Base-by-base conservation (phyloP, 805 yeast species). In the Candida koratica region DNA sequence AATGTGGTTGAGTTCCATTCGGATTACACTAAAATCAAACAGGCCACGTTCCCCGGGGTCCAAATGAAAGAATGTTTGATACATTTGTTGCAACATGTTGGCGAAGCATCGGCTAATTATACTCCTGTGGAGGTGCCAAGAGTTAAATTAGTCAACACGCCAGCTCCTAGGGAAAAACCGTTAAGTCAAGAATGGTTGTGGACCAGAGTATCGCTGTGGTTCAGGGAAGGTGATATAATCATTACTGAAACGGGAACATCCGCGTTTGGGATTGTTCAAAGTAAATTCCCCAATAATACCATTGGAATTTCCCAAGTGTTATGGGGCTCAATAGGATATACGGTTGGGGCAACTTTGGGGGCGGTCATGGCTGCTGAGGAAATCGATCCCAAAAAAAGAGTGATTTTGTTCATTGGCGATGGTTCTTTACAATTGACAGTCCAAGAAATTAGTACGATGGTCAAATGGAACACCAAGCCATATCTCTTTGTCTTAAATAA, bases 181-280 rank as follows among this genome's bases (percentile, higher is more conserved):
- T 61, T 80, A 44, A 49, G 77, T 38, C 85, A 79, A 61, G 79
- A 76, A 53, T 79, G 79, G 77, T 56, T 80, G 48, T 81, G 87
- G 87, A 76, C 75, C 46, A 70, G 72, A 56, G 62, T 79, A 27
- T 72, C 80, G 20, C 67, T 72, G 32, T 81, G 80, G 77, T 70
- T 81, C 51, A 66, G 67, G 57, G 75, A 73, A 51, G 84, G 82
- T 52, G 87, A 81, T 64, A 67, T 79, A 38, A 70, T 80, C 43
- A 69, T 81, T 46, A 72, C 84, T 37, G 87, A 81, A 61, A 80
- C 86, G 29, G 87, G 87, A 63, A 81, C 87, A 25, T 76, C 86
- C 28, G 80, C 84, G 36, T 80, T 80, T 52, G 87, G 87, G 65
- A 74, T 80, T 45, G 69, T 76, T 48, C 79, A 75, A 56, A 65